phyloP scores from a whole-genome alignment of 73 alveolate genomes.

The Paramecium caudatum region DNA sequence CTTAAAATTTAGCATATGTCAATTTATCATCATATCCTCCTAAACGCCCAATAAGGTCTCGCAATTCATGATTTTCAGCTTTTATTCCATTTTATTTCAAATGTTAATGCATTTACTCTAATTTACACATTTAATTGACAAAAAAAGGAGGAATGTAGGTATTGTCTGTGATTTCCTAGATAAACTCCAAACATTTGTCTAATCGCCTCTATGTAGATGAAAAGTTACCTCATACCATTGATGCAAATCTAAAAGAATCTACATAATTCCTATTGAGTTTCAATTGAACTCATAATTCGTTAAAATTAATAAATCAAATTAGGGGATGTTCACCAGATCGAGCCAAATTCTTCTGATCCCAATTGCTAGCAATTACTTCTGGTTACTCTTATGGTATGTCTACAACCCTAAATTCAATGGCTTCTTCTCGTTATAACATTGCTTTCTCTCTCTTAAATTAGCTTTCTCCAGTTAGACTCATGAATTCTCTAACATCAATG shows the following conservation, averaged over 20 bases:
- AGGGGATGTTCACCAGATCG: slow-evolving; percentile 55
- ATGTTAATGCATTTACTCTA: not conserved
- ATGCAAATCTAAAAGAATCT: not conserved
- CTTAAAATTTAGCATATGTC: not conserved
- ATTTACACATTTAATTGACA: not conserved
- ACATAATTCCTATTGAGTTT: slow-evolving; percentile 8
- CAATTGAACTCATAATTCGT: slow-evolving; percentile 27
- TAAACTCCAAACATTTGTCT: not conserved
- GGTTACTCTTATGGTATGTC: slow-evolving; percentile 46
- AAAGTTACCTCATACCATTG: slow-evolving; percentile 42
- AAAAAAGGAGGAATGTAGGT: not conserved
- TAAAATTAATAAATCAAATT: slow-evolving; percentile 1
- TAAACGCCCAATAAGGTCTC: slow-evolving; percentile 16
- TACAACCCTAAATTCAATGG: not conserved
- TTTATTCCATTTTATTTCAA: not conserved
- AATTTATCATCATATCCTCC: slow-evolving; percentile 66
- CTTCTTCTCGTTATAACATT: not conserved
- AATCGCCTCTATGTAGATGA: not conserved
- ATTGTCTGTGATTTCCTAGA: not conserved
- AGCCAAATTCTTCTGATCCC: slow-evolving; percentile 39
- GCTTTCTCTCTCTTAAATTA: not conserved
- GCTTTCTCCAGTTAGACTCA: not conserved
- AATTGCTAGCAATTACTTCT: not conserved
- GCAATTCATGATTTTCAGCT: not conserved
- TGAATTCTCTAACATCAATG: not conserved